Evolutionary conservation across 2,329 filamentous ascomycete genomes (phyloP).

Genomic region (Trichoderma guizhouense): DNA sequence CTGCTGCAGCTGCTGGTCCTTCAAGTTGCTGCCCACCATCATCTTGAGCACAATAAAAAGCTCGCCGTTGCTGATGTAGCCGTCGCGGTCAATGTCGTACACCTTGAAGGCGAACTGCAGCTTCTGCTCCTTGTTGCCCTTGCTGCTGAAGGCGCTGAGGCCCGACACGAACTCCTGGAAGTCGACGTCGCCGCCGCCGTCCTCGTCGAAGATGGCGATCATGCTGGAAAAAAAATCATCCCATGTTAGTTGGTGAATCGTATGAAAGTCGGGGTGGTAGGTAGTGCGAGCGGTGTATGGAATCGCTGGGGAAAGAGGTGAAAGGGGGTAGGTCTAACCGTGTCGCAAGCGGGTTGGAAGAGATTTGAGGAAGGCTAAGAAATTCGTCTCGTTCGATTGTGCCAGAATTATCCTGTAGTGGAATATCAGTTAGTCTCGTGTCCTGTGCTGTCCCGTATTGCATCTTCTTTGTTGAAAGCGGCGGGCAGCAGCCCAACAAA

Average conservation of each 20-base stretch:
- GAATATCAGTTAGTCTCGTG: not conserved
- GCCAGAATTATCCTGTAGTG: slow-evolving; percentile 81
- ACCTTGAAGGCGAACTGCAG: slow-evolving; percentile 97
- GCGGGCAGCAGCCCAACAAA: not conserved
- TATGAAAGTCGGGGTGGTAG: not conserved
- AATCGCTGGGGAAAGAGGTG: not conserved
- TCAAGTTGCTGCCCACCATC: slow-evolving; percentile 99
- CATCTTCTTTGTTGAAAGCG: not conserved
- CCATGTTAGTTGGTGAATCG: not conserved
- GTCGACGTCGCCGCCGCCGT: slow-evolving; percentile 95
- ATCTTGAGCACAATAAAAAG: slow-evolving; percentile 99
- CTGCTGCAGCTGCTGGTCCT: slow-evolving; percentile 98
- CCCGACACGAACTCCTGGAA: slow-evolving; percentile 98
- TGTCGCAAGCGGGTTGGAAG: slow-evolving; percentile 93
- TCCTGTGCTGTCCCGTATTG: not conserved
- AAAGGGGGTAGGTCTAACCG: slow-evolving; percentile 52
- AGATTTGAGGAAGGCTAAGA: slow-evolving; percentile 93
- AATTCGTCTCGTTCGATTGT: slow-evolving; percentile 99
- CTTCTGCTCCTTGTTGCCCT: slow-evolving; percentile 99
- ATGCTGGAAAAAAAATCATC: slow-evolving; percentile 56
- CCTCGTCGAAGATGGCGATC: slow-evolving; percentile 99
- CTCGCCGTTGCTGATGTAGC: slow-evolving; percentile 98
- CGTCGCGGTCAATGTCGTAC: slow-evolving; percentile 98
- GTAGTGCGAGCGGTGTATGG: not conserved
- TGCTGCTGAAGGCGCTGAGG: slow-evolving; percentile 91